Percentiles rank a stretch among this genome's conserved stretches.
Conservation (phyloP, 106 monocot species). For the Posidonia australis region DNA sequence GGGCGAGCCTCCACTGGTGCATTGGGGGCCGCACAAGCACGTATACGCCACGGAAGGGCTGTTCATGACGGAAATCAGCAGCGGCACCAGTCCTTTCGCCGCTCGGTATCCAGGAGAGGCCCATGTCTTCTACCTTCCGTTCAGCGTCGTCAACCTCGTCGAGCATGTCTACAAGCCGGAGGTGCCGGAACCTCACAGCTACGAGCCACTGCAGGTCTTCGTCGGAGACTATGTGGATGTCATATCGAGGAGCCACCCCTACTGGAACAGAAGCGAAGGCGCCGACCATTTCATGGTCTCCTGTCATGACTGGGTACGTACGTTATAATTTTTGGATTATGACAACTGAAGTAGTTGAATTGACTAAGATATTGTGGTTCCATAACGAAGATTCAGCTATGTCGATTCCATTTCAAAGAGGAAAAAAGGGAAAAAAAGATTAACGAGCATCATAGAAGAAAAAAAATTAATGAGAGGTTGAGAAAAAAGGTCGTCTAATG, state of each 20-base stretch:
- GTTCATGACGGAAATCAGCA: slow-evolving; percentile 53
- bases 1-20: slow-evolving; percentile 63
- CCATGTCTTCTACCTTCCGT: slow-evolving; percentile 57
- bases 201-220: slow-evolving; percentile 26
- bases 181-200: slow-evolving; percentile 12
- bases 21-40: slow-evolving; percentile 31
- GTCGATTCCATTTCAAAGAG: too few species aligned
- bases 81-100: slow-evolving; percentile 16
- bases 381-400: too few species aligned
- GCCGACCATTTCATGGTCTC: slow-evolving; percentile 78
- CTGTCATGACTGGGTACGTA: slow-evolving; percentile 46
- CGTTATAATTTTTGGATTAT: too few species aligned
- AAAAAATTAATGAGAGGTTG: too few species aligned
- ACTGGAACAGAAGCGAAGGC: slow-evolving; percentile 57
- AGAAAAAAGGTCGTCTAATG: too few species aligned
- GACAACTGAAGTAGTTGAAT: too few species aligned
- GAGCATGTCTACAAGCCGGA: slow-evolving; percentile 33
- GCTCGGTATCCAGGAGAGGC: slow-evolving; percentile 40
- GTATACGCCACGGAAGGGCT: slow-evolving; percentile 62
- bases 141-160: slow-evolving; percentile 62
- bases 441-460: too few species aligned
- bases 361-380: too few species aligned
- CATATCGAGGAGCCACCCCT: slow-evolving; percentile 29
- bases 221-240: slow-evolving; percentile 34
- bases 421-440: too few species aligned